Percentiles rank a stretch among this genome's conserved stretches.
Evolutionary conservation across 1,284 basidiomycete genomes (phyloP).

Genomic region (Sporisorium sorghi): DNA sequence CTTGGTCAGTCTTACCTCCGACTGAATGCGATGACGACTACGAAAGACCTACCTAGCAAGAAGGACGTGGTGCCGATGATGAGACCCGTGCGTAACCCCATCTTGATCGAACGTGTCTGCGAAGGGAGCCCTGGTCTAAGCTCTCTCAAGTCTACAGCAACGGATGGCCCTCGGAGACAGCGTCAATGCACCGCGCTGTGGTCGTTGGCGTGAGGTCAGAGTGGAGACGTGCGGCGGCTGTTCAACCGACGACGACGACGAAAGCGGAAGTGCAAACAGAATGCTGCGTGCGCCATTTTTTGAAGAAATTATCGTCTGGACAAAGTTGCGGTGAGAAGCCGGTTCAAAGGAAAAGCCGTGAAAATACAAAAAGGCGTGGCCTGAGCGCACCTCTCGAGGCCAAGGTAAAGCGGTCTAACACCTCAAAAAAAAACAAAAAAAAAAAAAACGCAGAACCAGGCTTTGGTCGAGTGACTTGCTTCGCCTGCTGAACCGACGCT

Average conservation of each 20-base stretch:
- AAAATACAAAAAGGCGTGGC: conserved; percentile 14
- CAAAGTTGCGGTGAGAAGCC: background rate
- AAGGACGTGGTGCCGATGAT: conserved; percentile 61
- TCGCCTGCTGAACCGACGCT: background rate
- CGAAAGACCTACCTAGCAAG: conserved; percentile 53
- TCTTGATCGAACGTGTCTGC: conserved; percentile 12
- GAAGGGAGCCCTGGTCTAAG: background rate
- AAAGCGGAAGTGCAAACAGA: conserved; percentile 3
- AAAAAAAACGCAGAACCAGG: too few species aligned
- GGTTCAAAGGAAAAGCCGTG: background rate
- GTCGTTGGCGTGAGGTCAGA: background rate
- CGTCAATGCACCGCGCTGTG: background rate
- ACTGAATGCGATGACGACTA: background rate
- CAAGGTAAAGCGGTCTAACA: conserved; percentile 8
- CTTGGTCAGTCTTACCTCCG: background rate
- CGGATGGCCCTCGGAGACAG: background rate
- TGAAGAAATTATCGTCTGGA: background rate
- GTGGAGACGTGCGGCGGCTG: background rate
- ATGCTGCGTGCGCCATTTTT: conserved; percentile 12
- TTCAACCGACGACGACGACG: background rate
- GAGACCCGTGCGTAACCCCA: conserved; percentile 52
- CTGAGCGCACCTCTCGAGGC: conserved; percentile 4
- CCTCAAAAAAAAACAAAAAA: too few species aligned
- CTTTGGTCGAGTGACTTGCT: too few species aligned
- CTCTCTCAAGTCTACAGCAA: conserved; percentile 1